Evolutionary conservation across 208 protist genomes (phyloP).

Genomic region (Angomonas ambiguus): DNA sequence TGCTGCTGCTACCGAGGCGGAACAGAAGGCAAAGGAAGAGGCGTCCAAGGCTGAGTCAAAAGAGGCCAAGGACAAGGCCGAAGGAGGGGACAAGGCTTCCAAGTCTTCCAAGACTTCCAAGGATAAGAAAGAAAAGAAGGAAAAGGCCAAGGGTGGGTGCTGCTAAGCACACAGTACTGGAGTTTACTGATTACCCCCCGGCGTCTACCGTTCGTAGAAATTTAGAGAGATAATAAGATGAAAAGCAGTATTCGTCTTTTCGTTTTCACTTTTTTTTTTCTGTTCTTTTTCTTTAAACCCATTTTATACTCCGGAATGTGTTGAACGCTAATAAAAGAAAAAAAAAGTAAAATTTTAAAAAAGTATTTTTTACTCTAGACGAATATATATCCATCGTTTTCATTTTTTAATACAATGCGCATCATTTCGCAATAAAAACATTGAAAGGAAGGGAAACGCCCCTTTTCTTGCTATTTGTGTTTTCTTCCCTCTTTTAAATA

Average conservation of each 20-base stretch:
- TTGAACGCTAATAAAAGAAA: conserved; percentile 4
- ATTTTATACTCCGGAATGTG: neutral
- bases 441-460: neutral
- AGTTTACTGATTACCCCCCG: neutral
- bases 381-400: conserved; percentile 2
- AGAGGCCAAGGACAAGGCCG: conserved; percentile 18
- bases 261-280: conserved; percentile 18
- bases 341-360: neutral
- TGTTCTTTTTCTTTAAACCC: neutral
- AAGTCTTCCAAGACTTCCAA: neutral
- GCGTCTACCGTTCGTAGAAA: neutral
- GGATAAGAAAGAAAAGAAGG: conserved; percentile 14
- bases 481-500: neutral
- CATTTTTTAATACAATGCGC: neutral
- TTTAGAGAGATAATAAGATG: neutral
- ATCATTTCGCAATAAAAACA: neutral
- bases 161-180: neutral
- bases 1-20: conserved; percentile 12
- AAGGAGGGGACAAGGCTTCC: conserved; percentile 40
- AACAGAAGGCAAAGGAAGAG: conserved; percentile 13
- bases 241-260: conserved; percentile 11
- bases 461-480: conserved; percentile 4
- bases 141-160: conserved; percentile 20
- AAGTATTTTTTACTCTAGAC: conserved; percentile 4
- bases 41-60: conserved; percentile 14